These are phyloP conservation scores for Physcia stellaris DNA, from an alignment of 495 filamentous ascomycete genomes.

Conservation along the genomic window DNA sequence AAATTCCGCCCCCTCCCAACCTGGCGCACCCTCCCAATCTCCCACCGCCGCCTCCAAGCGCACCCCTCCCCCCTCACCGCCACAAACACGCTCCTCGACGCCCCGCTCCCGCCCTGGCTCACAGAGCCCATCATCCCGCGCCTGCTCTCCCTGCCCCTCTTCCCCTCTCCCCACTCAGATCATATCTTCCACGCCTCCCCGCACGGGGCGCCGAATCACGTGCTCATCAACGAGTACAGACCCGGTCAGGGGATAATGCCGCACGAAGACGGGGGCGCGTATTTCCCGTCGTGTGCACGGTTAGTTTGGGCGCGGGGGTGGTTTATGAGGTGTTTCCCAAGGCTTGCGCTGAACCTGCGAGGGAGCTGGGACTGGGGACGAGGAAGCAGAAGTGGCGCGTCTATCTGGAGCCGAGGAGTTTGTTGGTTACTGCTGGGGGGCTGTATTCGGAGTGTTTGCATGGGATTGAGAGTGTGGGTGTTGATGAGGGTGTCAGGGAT, in stretches of 20 bases:
- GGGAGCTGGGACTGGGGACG: conserved; percentile 25
- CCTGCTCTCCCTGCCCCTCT: conserved; percentile 36
- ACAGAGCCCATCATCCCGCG: conserved; percentile 53
- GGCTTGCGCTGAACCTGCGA: conserved; percentile 21
- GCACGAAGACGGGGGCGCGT: conserved; percentile 85
- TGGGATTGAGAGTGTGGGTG: conserved; percentile 51
- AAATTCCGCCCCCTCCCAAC: conserved; percentile 48
- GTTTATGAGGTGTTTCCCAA: conserved; percentile 70
- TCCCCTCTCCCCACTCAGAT: conserved; percentile 22
- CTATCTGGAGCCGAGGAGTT: conserved; percentile 73
- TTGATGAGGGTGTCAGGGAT: conserved; percentile 44
- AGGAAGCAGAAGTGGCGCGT: conserved; percentile 48
- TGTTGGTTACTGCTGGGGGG: conserved; percentile 55
- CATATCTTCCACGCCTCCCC: conserved; percentile 57
- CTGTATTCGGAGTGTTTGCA: conserved; percentile 66
- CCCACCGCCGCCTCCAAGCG: conserved; percentile 78
- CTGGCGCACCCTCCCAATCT: conserved; percentile 78
- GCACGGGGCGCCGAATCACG: conserved; percentile 72
- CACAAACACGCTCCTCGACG: conserved; percentile 59
- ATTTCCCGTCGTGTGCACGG: conserved; percentile 77
- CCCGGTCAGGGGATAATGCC: conserved; percentile 90
- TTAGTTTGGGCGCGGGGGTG: conserved; percentile 65
- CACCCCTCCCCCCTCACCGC: conserved; percentile 68
- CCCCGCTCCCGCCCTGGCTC: conserved; percentile 69
- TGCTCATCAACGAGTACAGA: conserved; percentile 82